Percentiles rank a stretch among this genome's conserved stretches.
These are phyloP conservation scores for Ganoderma lingzhi DNA, from an alignment of 1,284 basidiomycete genomes.

Conservation along the genomic window DNA sequence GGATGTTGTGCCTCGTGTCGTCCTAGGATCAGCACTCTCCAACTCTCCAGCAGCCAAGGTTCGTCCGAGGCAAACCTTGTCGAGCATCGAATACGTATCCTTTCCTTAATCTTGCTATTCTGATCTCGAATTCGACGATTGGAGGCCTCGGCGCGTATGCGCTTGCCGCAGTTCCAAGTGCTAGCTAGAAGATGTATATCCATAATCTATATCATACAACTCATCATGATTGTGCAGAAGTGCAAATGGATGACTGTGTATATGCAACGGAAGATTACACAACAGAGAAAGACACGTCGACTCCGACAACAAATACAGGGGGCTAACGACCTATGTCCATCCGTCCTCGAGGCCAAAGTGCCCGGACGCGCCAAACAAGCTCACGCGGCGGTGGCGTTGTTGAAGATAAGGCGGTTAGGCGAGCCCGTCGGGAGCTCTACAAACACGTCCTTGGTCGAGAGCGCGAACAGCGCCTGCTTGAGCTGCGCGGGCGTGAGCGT, in stretches of 20 bases:
- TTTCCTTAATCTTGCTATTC: not conserved
- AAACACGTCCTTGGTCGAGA: constrained; percentile 59
- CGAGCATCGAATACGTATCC: not conserved
- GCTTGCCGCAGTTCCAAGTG: not conserved
- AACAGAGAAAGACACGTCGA: not conserved
- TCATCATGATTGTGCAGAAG: constrained; percentile 4
- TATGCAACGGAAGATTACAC: constrained; percentile 14
- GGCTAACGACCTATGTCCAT: not conserved
- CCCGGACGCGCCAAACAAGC: not conserved
- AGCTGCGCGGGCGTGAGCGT: constrained; percentile 60
- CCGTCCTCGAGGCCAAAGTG: not conserved
- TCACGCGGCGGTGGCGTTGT: constrained; percentile 54
- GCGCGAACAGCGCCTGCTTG: constrained; percentile 66
- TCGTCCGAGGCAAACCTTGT: not conserved
- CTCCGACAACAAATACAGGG: not conserved
- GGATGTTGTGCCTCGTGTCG: not conserved
- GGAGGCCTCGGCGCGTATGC: not conserved
- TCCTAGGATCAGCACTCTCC: not conserved
- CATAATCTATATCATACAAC: constrained; percentile 9
- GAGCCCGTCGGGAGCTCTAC: constrained; percentile 51
- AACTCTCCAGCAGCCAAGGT: not conserved
- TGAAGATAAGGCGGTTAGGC: constrained; percentile 67
- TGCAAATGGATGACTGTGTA: constrained; percentile 12
- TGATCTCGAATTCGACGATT: not conserved
- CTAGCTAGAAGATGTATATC: constrained; percentile 1